A percentile compares a stretch with the other conserved stretches of the same genome.
These are phyloP conservation scores for Erigeron philadelphicus DNA, from an alignment of 140 eudicot genomes.

Conservation along the genomic window DNA sequence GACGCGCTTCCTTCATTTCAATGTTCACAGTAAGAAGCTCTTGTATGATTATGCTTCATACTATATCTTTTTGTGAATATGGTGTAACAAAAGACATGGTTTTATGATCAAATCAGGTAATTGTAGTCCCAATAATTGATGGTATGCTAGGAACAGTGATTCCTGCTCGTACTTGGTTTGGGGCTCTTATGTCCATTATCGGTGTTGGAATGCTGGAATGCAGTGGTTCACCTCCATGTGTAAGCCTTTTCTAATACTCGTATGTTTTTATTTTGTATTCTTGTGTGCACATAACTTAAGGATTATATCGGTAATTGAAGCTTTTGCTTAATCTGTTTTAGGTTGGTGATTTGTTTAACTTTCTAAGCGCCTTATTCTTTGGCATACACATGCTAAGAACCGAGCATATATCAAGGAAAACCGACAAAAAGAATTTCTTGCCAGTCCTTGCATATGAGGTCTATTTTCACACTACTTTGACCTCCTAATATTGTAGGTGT, in stretches of 20 bases:
- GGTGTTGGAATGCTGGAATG: constrained; percentile 88
- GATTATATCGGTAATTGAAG: neutral
- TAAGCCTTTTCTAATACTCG: neutral
- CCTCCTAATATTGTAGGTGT: neutral
- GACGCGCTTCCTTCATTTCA: constrained; percentile 74
- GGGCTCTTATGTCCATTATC: constrained; percentile 66
- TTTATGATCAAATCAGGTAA: constrained; percentile 46
- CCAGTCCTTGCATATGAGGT: constrained; percentile 88
- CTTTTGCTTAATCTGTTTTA: constrained; percentile 21
- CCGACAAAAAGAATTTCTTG: constrained; percentile 52
- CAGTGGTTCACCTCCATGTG: constrained; percentile 64
- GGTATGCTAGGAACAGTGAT: constrained; percentile 70
- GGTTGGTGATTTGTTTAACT: constrained; percentile 78
- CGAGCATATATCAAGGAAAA: constrained; percentile 65
- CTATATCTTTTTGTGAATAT: neutral
- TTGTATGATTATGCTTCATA: neutral
- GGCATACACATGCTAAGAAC: constrained; percentile 90
- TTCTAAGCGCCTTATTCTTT: constrained; percentile 73
- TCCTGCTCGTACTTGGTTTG: constrained; percentile 85
- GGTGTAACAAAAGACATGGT: constrained; percentile 14
- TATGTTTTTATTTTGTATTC: no score
- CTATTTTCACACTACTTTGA: neutral
- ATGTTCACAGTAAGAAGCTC: constrained; percentile 74
- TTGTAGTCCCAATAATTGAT: constrained; percentile 87
- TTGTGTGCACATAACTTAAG: neutral